These are phyloP conservation scores for Corynascus novoguineensis DNA, from an alignment of 495 filamentous ascomycete species.

Conservation along the genomic window DNA sequence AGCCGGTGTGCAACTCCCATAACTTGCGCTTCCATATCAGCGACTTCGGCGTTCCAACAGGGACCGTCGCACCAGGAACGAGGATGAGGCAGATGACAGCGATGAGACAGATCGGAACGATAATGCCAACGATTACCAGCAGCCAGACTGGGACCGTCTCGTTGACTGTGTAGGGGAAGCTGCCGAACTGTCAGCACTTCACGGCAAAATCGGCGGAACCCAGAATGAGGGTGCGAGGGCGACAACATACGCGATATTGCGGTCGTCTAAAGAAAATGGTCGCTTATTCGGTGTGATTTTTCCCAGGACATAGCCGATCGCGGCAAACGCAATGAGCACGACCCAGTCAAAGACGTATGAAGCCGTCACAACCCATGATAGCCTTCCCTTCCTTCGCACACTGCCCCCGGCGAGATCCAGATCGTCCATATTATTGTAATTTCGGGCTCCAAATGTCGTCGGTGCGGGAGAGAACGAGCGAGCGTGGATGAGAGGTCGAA, in stretches of 20 bases:
- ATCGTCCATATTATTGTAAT: constrained; percentile 23
- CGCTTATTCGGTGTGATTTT: constrained; percentile 53
- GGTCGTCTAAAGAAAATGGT: constrained; percentile 45
- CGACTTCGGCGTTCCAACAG: constrained; percentile 57
- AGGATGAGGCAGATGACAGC: constrained; percentile 66
- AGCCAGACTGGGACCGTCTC: constrained; percentile 63
- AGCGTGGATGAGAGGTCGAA: constrained; percentile 25
- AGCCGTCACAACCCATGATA: constrained; percentile 28
- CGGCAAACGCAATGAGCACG: constrained; percentile 36
- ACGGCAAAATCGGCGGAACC: not conserved
- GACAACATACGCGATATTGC: constrained; percentile 39
- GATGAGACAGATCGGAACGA: constrained; percentile 60
- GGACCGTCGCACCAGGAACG: constrained; percentile 57
- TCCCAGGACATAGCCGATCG: constrained; percentile 42
- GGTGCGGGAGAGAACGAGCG: constrained; percentile 21
- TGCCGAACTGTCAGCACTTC: constrained; percentile 15
- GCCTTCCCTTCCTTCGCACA: constrained; percentile 21
- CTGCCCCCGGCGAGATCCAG: constrained; percentile 13
- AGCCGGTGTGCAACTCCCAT: constrained; percentile 80
- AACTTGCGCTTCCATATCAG: constrained; percentile 66
- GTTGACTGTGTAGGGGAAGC: constrained; percentile 66
- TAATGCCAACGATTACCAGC: constrained; percentile 51
- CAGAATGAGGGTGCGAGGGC: not conserved
- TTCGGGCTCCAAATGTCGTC: constrained; percentile 15
- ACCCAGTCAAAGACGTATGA: constrained; percentile 48